Evolutionary conservation across 2,329 filamentous ascomycete genomes (phyloP).

Genomic region (Macroventuria anomochaeta): DNA sequence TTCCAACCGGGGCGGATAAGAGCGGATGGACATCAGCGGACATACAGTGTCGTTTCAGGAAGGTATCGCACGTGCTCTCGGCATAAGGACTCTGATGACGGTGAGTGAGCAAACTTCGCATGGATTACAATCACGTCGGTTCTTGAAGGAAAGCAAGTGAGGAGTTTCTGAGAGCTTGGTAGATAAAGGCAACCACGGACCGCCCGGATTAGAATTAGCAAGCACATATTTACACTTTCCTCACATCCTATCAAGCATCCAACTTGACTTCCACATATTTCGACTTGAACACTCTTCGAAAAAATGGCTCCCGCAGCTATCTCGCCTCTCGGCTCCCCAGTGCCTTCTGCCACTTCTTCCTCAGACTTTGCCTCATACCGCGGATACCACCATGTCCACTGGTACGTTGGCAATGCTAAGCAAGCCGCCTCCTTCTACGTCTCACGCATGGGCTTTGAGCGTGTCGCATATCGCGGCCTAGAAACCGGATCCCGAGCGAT

Average conservation of each 20-base stretch:
- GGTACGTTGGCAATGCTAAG: constrained; percentile 97
- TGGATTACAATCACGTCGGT: constrained; percentile 25
- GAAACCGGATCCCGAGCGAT: constrained; percentile 84
- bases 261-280: background rate
- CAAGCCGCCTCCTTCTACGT: constrained; percentile 91
- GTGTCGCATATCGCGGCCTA: constrained; percentile 82
- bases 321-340: constrained; percentile 53
- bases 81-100: constrained; percentile 35
- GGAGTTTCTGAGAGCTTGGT: constrained; percentile 11
- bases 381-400: constrained; percentile 91
- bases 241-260: background rate
- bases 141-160: constrained; percentile 28
- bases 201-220: constrained; percentile 2
- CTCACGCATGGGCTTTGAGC: constrained; percentile 83
- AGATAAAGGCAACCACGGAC: constrained; percentile 21
- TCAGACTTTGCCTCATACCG: constrained; percentile 64
- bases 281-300: background rate
- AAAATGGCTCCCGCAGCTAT: constrained; percentile 45
- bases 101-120: constrained; percentile 21
- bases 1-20: constrained; percentile 22
- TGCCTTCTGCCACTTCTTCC: constrained; percentile 27
- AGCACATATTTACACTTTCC: background rate
- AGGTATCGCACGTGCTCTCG: constrained; percentile 35
- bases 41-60: constrained; percentile 21
- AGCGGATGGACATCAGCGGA: constrained; percentile 32